These are phyloP conservation scores for Austroboletus niveus DNA, from an alignment of 1,284 basidiomycete genomes.

Conservation along the genomic window DNA sequence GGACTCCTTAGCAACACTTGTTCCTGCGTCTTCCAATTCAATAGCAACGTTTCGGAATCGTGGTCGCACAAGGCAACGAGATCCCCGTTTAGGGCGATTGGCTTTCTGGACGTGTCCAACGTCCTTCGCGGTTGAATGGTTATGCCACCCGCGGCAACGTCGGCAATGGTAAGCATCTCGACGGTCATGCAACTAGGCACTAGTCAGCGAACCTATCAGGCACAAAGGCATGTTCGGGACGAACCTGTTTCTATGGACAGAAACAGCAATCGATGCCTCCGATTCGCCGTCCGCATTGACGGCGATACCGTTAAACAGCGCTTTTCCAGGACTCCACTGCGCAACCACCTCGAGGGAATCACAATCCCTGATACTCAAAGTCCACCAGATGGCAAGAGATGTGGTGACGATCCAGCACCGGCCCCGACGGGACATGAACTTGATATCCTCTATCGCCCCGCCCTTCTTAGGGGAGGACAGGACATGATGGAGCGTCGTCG, in stretches of 20 bases:
- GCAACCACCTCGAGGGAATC: constrained; percentile 26
- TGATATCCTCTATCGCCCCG: constrained; percentile 49
- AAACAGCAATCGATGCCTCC: constrained; percentile 48
- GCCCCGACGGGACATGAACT: constrained; percentile 45
- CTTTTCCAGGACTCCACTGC: constrained; percentile 54
- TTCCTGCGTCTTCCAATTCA: constrained; percentile 49
- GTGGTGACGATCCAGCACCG: constrained; percentile 49
- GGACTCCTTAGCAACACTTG: constrained; percentile 46
- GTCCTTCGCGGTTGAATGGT: constrained; percentile 9
- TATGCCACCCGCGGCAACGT: constrained; percentile 6
- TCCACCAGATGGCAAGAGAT: constrained; percentile 58
- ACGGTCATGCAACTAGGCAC: constrained; percentile 10
- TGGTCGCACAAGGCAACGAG: constrained; percentile 54
- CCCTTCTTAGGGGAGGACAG: constrained; percentile 31
- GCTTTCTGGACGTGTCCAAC: constrained; percentile 40
- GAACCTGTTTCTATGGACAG: constrained; percentile 42
- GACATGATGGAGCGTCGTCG: constrained; percentile 24
- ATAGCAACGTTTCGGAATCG: constrained; percentile 44
- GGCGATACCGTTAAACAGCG: constrained; percentile 47
- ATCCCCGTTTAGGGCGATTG: constrained; percentile 47
- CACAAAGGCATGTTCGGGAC: constrained; percentile 12
- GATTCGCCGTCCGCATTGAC: constrained; percentile 47
- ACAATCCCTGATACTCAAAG: constrained; percentile 52
- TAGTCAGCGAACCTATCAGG: constrained; percentile 9
- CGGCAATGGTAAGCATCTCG: constrained; percentile 26